A percentile compares a stretch with the other conserved stretches of the same genome.
phyloP scores from a whole-genome alignment of 306 rosid species.

The Lotus japonicus region DNA sequence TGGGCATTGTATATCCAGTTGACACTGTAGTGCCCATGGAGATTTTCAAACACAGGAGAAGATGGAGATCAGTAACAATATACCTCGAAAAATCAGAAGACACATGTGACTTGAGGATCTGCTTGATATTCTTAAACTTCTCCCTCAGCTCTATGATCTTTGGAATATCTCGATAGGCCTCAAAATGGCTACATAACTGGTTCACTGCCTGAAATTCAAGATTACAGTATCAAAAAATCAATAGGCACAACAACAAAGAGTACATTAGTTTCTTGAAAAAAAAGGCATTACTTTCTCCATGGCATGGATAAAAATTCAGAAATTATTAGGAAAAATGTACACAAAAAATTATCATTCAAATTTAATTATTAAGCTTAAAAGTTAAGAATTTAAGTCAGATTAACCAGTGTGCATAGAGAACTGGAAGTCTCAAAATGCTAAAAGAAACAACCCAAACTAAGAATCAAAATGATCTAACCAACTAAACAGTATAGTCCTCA shows the following conservation, averaged over 20 bases:
- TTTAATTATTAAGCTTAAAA: not conserved
- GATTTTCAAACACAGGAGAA: slow-evolving; percentile 16
- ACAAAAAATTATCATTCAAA: too few relatives aligned
- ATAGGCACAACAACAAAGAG: slow-evolving; percentile 6
- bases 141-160: slow-evolving; percentile 97
- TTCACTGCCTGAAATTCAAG: slow-evolving; percentile 82
- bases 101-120: slow-evolving; percentile 95
- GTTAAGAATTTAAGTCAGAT: not conserved
- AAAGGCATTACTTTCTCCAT: not conserved
- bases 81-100: slow-evolving; percentile 97
- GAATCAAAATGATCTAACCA: not conserved
- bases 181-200: slow-evolving; percentile 95
- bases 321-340: too few relatives aligned
- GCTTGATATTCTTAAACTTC: slow-evolving; percentile 96
- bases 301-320: slow-evolving; percentile 4
- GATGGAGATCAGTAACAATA: slow-evolving; percentile 13
- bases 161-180: slow-evolving; percentile 93
- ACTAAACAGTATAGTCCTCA: not conserved
- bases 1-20: not conserved
- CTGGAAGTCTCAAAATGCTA: not conserved
- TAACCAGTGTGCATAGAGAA: not conserved
- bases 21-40: not conserved
- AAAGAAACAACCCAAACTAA: not conserved
- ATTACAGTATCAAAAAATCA: slow-evolving; percentile 15
- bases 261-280: slow-evolving; percentile 16